Evolutionary conservation across 768 basidiomycete species (phyloP).

Genomic region (Rhodotorula kratochvilovae): DNA sequence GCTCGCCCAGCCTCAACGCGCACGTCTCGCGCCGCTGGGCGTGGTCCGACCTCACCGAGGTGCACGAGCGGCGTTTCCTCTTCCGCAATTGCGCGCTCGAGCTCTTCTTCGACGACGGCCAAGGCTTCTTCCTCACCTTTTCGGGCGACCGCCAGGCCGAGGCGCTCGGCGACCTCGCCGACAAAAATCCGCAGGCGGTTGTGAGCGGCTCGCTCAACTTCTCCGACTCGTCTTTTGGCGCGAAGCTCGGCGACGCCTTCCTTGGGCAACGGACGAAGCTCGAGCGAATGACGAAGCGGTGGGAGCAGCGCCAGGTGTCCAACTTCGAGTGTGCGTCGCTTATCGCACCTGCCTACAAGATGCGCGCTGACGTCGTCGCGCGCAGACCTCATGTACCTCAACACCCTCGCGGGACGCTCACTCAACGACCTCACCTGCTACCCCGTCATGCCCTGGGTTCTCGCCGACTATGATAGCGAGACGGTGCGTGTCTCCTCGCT

Average conservation of each 20-base stretch:
- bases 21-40: slow-evolving; percentile 54
- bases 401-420: background rate
- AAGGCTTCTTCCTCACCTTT: slow-evolving; percentile 79
- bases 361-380: background rate
- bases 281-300: slow-evolving; percentile 55
- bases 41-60: slow-evolving; percentile 70
- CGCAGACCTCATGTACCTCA: slow-evolving; percentile 14
- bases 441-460: slow-evolving; percentile 69
- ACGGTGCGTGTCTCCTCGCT: background rate
- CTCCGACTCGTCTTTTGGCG: background rate
- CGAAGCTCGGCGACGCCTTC: slow-evolving; percentile 43
- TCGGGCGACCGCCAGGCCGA: slow-evolving; percentile 61
- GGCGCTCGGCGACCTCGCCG: slow-evolving; percentile 8
- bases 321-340: slow-evolving; percentile 50
- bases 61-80: slow-evolving; percentile 74
- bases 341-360: no score
- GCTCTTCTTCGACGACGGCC: slow-evolving; percentile 86
- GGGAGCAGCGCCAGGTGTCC: slow-evolving; percentile 86
- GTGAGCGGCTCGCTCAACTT: slow-evolving; percentile 50
- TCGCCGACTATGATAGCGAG: slow-evolving; percentile 62
- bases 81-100: slow-evolving; percentile 67
- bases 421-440: slow-evolving; percentile 75
- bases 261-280: slow-evolving; percentile 45
- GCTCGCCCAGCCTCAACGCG: slow-evolving; percentile 43
- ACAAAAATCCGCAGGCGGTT: slow-evolving; percentile 57